Evolutionary conservation across 305 asterid species (phyloP), one percentile per base, ranked within the genome.

Genomic region (Fraxinus angustifolia): DNA sequence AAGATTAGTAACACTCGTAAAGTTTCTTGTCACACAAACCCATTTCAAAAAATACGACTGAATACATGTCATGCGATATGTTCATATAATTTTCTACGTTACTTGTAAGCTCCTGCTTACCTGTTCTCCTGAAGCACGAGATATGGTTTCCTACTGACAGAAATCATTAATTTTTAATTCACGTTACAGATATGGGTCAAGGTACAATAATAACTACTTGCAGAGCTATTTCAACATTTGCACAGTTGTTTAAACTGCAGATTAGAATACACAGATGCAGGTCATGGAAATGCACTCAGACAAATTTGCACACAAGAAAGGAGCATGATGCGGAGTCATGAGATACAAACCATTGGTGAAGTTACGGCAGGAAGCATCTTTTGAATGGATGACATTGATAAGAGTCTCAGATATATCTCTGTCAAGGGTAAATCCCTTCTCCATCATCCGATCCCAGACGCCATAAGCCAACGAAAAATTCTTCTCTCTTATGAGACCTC

Each of bases 391-490:
- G 76, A 93, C 91, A 58, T 84, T 84, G 38, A 92, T 88, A 77
- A 95, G 93, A 81, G 88, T 83, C 84, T 90, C 89, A 3, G 98
- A 93, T 78, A 93, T 84, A 90, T 92, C 91, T 83, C 89, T 87
- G 75, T 95, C 96, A 81, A 93, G 98, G 7, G 98, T 91, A 87
- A 91, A 94, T 50, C 99, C 99, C 87, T 87, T 91, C 87, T 88
- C 97, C 98, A 95, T 92, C 98, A 95, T 93, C 75, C 87, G 92
- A 86, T 92, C 98, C 99, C 99, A 95, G 65, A 93, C 83, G 34
- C 89, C 87, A 89, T 93, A 90, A 76, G 98, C 99, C 89, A 84
- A 78, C 58, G 92, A 80, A 81, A 89, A 82, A 82, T 90, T 91
- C 74, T 88, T 91, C 85, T 91, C 97, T 82, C 84, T 92, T 83